A percentile compares a stretch with the other conserved stretches of the same genome.
phyloP scores from a whole-genome alignment of 1,284 basidiomycete genomes.

The Rhodotorula mucilaginosa region DNA sequence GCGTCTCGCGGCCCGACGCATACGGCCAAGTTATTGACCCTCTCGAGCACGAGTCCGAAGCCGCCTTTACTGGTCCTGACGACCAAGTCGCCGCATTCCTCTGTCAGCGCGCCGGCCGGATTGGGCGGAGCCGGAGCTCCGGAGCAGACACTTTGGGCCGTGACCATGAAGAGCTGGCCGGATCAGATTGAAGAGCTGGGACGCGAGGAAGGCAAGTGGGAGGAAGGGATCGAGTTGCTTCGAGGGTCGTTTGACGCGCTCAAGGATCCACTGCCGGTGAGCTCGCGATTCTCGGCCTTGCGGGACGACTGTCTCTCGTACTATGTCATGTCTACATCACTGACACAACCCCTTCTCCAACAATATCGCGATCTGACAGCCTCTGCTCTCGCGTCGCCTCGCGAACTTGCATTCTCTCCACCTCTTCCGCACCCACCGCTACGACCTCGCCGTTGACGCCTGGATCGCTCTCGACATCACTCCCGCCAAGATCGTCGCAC shows the following conservation, averaged over 20 bases:
- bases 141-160: constrained; percentile 60
- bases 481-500: constrained; percentile 86
- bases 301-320: too few relatives aligned
- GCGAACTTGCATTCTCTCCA: constrained; percentile 66
- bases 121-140: constrained; percentile 42
- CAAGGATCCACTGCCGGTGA: constrained; percentile 1
- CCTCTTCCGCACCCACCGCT: constrained; percentile 64
- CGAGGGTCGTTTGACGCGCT: neutral
- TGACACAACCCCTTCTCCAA: too few relatives aligned
- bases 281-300: neutral
- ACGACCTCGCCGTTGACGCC: constrained; percentile 74
- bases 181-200: constrained; percentile 45
- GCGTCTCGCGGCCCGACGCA: neutral
- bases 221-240: neutral
- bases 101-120: constrained; percentile 66
- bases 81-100: constrained; percentile 36
- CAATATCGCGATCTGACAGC: neutral
- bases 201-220: neutral
- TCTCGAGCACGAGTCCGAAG: constrained; percentile 50
- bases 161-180: constrained; percentile 61
- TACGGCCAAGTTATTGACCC: constrained; percentile 59
- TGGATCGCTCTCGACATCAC: constrained; percentile 87
- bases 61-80: constrained; percentile 13
- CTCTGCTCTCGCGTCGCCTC: constrained; percentile 38
- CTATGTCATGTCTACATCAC: neutral